Conservation (phyloP, 176 grass and related monocot species). For the Melocanna baccifera region DNA sequence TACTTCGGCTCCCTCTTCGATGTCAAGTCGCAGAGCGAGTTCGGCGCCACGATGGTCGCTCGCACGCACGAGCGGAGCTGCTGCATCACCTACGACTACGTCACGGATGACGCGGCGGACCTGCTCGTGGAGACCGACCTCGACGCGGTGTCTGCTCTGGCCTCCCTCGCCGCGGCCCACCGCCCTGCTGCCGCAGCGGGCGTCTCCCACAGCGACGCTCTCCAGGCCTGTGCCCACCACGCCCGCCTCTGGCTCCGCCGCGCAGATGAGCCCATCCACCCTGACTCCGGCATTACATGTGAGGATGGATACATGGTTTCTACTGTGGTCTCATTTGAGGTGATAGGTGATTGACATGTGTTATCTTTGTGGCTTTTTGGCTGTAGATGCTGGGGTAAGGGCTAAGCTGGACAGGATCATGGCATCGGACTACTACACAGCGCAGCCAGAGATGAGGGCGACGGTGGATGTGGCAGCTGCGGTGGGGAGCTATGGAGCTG, state of each 20-base stretch:
- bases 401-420: conserved; percentile 86
- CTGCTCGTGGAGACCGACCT: conserved; percentile 69
- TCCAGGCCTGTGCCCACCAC: conserved; percentile 65
- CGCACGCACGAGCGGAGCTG: conserved; percentile 74
- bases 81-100: conserved; percentile 91
- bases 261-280: conserved; percentile 59
- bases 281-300: conserved; percentile 63
- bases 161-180: conserved; percentile 56
- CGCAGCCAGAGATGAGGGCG: conserved; percentile 64
- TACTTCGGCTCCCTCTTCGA: conserved; percentile 90
- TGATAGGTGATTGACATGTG: background rate
- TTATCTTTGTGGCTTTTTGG: background rate
- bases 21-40: conserved; percentile 72
- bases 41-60: conserved; percentile 63
- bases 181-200: conserved; percentile 57
- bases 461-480: conserved; percentile 60
- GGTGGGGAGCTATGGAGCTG: conserved; percentile 51
- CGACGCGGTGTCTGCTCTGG: conserved; percentile 56
- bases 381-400: conserved; percentile 76
- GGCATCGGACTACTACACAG: conserved; percentile 73
- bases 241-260: conserved; percentile 62
- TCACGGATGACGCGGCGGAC: conserved; percentile 77
- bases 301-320: background rate
- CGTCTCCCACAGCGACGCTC: conserved; percentile 75
- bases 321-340: background rate